Evolutionary conservation across 2,329 filamentous ascomycete genomes (phyloP), one percentile per base, ranked within the genome.

Genomic region (Alternaria panax): DNA sequence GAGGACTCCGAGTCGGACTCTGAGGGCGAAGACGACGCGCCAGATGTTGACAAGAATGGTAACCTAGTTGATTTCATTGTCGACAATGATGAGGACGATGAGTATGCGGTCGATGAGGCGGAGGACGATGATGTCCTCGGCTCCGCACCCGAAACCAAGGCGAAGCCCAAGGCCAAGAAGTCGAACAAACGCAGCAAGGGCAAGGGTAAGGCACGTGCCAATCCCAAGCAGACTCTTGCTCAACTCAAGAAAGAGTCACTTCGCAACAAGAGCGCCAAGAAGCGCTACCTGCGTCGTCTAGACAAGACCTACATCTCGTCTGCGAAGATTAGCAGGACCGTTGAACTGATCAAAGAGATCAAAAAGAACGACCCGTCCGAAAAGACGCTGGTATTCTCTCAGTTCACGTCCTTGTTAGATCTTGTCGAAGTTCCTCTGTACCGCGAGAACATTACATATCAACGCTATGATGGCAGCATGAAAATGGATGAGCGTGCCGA

Each of bases 381-480:
- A 74, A 94, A 94, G 77, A 92, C 90, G 0, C 89, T 95, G 54
- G 85, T 95, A 63, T 95, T 95, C 80, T 91, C 88, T 57, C 91
- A 93, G 69, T 95, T 91, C 80, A 93, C 92, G 0, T 88, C 90
- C 0, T 82, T 94, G 18, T 86, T 95, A 2, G 91, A 94, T 75
- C 83, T 94, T 5, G 80, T 94, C 16, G 90, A 94, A 76, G 84
- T 93, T 5, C 89, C 90, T 0, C 86, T 94, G 62, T 80, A 82
- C 55, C 80, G 84, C n/a, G 80, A 83, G 51, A 82, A 82, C 18
- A 84, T 86, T 72, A 79, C 80, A 30, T 90, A 89, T 69, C 83
- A 85, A 47, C 90, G 91, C 38, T 94, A 93, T 74, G 91, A 94
- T 66, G 92, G 92, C 30, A 86, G 85, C 67, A 93, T 94, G 90